These are phyloP conservation scores for Pisolithus marmoratus DNA, from an alignment of 768 basidiomycete genomes.

Conservation along the genomic window DNA sequence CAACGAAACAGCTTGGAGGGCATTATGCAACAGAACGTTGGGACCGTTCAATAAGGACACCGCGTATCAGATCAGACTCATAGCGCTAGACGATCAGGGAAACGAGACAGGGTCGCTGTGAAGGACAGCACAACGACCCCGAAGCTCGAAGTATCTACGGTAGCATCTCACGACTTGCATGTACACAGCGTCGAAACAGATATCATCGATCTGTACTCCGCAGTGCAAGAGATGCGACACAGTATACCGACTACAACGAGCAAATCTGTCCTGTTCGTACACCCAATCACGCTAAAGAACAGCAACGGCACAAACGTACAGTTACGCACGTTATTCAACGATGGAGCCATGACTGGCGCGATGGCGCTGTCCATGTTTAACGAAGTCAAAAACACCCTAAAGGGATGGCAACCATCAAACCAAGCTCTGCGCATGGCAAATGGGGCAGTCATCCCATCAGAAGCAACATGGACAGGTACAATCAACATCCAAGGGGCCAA, in stretches of 20 bases:
- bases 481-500: not conserved
- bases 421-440: constrained; percentile 28
- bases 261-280: not conserved
- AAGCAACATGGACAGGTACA: constrained; percentile 6
- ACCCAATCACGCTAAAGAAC: not conserved
- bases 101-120: too few relatives aligned
- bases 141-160: too few relatives aligned
- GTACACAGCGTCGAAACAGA: too few relatives aligned
- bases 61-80: too few relatives aligned
- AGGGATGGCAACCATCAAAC: not conserved
- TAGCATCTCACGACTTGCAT: too few relatives aligned
- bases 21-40: too few relatives aligned
- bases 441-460: constrained; percentile 8
- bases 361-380: not conserved
- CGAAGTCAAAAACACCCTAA: not conserved
- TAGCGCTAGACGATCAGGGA: too few relatives aligned
- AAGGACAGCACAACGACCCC: too few relatives aligned
- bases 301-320: not conserved
- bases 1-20: too few relatives aligned
- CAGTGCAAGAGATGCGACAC: not conserved
- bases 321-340: not conserved
- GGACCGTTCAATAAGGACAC: too few relatives aligned
- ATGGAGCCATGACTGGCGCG: not conserved
- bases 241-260: not conserved
- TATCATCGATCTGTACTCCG: not conserved